Evolutionary conservation across 129 eudicot species (phyloP).

Genomic region (Pseudognaphalium luteoalbum): DNA sequence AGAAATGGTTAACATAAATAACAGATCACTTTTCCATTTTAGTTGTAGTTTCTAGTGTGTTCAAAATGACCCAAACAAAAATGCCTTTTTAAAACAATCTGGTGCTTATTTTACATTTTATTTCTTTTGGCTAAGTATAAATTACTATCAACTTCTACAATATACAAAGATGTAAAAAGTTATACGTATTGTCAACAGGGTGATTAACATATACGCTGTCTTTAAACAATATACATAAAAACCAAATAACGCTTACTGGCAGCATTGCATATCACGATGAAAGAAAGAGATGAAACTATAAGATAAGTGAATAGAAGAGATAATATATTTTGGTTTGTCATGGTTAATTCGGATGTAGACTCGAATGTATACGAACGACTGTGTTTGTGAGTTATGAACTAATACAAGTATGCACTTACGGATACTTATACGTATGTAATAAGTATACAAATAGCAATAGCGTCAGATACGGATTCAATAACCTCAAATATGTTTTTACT

Average conservation of each 20-base stretch:
- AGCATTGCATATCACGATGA: slow-evolving; percentile 32
- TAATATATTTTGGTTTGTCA: slow-evolving; percentile 25
- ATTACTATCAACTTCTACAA: background rate
- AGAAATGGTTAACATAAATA: background rate
- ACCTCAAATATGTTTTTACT: slow-evolving; percentile 16
- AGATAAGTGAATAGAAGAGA: slow-evolving; percentile 28
- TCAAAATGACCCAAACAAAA: background rate
- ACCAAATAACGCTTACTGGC: background rate
- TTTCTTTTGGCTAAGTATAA: background rate
- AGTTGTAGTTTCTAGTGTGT: slow-evolving; percentile 14
- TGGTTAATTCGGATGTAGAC: background rate
- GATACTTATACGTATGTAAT: slow-evolving; percentile 9
- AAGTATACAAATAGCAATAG: background rate
- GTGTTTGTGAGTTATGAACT: slow-evolving; percentile 8
- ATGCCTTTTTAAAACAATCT: background rate
- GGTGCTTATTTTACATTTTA: background rate
- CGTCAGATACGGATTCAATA: slow-evolving; percentile 19
- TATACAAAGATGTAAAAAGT: background rate
- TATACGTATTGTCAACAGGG: background rate
- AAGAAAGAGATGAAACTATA: slow-evolving; percentile 27
- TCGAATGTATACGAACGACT: background rate
- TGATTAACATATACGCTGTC: background rate
- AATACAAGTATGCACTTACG: background rate
- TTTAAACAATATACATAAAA: background rate
- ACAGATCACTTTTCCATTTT: background rate